Evolutionary conservation across 139 green algal genomes (phyloP).

Genomic region (Marvania coccoides): DNA sequence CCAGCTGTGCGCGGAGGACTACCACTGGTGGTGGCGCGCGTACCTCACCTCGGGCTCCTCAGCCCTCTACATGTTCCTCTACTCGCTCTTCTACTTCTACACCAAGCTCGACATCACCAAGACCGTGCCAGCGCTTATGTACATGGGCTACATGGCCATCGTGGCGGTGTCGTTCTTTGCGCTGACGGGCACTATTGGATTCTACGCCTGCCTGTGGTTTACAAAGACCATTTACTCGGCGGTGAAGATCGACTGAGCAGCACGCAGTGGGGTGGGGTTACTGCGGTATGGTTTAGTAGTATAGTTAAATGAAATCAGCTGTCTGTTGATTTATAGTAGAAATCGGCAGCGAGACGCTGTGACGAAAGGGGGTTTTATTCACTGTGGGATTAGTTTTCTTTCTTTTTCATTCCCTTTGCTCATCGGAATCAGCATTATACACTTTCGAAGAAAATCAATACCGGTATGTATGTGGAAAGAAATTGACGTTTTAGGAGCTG

Average conservation of each 20-base stretch:
- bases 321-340: too few species aligned
- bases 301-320: too few species aligned
- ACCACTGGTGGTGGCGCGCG: constrained; percentile 93
- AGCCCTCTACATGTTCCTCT: constrained; percentile 94
- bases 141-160: constrained; percentile 87
- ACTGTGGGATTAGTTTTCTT: too few species aligned
- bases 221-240: constrained; percentile 80
- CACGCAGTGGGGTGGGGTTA: too few species aligned
- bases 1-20: constrained; percentile 86
- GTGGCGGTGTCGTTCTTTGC: constrained; percentile 78
- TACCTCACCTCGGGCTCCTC: constrained; percentile 89
- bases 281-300: too few species aligned
- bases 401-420: too few species aligned
- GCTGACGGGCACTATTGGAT: constrained; percentile 87
- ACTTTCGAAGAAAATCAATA: too few species aligned
- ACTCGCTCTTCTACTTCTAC: constrained; percentile 96
- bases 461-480: too few species aligned
- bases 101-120: constrained; percentile 95
- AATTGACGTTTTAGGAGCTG: too few species aligned
- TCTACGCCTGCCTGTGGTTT: constrained; percentile 89
- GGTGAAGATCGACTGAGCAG: constrained; percentile 91
- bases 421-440: too few species aligned
- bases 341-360: too few species aligned
- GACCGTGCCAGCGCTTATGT: constrained; percentile 65
- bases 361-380: too few species aligned